Evolutionary conservation across 2,329 filamentous ascomycete genomes (phyloP), one percentile per base, ranked within the genome.

Genomic region (Alternaria atra): DNA sequence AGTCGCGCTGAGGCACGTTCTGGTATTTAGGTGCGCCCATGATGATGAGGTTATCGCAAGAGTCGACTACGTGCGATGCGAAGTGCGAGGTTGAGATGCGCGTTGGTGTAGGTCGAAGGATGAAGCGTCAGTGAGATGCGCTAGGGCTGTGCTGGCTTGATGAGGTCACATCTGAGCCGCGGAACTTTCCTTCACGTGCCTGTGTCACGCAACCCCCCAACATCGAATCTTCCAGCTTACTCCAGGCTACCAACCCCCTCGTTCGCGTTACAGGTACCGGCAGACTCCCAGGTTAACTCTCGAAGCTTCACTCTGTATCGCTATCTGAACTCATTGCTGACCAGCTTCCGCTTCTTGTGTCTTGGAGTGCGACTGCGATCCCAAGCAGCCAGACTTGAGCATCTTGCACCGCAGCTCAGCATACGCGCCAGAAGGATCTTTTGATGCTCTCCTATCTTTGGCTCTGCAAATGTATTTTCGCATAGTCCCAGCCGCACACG

Each of bases 21-120:
- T 91, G 86, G 80, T 97, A 98, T 81, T 94, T 95, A 52, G 92
- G 85, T 70, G 87, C 92, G 50, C 90, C 86, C 91, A 94, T 94
- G 42, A 52, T 55, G 63, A 57, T 37, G 40, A 48, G 12, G 2
- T 15, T 50, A 39, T 65, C 43, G 44, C 34, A 12, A 15, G 4
- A 12, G 5, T 53, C 9, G 17, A 3, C 6, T 46, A 10, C 5
- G 32, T 48, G 35, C 42, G 48, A 48, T 57, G 47, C 58, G 35
- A 52, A 32, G 10, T 13, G 1, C 1, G 47, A 12, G 20, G 47
- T 47, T 25, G 6, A 12, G 1, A 27, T 47, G 32, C 34, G 37
- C 55, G 46, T 44, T 2, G 13, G 55, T 43, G 20, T 13, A 43
- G 40, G 53, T 52, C 29, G n/a, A 34, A 44, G 53, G 50, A 47